Conservation (phyloP, 768 basidiomycete genomes). For the Cystobasidium tubakii region DNA sequence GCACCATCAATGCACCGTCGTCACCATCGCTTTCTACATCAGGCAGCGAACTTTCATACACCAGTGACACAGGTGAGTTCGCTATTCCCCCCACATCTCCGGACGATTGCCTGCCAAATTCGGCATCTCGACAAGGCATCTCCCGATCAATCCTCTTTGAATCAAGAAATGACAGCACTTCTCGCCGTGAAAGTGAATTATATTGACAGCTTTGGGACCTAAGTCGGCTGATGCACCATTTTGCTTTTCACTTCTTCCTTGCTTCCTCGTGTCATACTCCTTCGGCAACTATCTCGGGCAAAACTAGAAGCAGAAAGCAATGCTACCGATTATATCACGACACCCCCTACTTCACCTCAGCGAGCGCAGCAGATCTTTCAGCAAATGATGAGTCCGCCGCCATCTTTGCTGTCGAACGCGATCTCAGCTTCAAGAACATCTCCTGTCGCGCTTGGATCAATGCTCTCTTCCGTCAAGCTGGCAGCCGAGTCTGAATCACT, state of each 20-base stretch:
- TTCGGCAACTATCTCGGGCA: neutral
- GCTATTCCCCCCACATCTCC: neutral
- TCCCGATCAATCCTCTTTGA: neutral
- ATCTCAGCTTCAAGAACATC: neutral
- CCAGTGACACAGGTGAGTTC: conserved; percentile 29
- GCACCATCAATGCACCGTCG: neutral
- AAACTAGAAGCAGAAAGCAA: conserved; percentile 4
- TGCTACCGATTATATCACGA: conserved; percentile 14
- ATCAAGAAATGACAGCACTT: neutral
- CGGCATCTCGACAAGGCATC: neutral
- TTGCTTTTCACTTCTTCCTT: neutral
- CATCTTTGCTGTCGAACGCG: neutral
- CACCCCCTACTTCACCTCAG: conserved; percentile 30
- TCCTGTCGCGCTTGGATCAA: neutral
- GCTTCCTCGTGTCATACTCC: neutral
- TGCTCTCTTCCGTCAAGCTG: neutral
- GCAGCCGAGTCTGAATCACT: neutral
- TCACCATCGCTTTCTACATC: conserved; percentile 15
- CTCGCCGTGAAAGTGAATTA: too few species aligned
- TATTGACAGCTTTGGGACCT: neutral
- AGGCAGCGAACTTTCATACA: conserved; percentile 32
- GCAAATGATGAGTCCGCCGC: neutral
- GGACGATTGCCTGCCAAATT: neutral
- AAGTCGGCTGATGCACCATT: neutral
- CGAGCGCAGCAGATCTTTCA: conserved; percentile 27